These are phyloP conservation scores for Cymbopogon flexuosus DNA, from an alignment of 202 grass and related monocot genomes.

Conservation along the genomic window DNA sequence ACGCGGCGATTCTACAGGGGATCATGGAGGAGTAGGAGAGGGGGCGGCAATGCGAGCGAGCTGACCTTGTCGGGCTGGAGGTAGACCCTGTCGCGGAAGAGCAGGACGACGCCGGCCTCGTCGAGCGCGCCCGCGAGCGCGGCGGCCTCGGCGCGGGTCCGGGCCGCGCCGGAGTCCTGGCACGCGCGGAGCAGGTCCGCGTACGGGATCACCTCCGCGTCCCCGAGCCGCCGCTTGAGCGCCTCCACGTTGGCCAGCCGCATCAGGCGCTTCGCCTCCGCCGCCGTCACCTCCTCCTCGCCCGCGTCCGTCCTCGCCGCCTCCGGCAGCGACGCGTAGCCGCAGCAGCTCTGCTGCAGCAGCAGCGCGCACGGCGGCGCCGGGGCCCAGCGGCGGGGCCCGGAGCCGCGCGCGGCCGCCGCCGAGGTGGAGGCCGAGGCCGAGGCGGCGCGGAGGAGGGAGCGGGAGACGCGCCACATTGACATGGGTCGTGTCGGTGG, in stretches of 20 bases:
- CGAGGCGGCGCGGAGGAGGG: conserved; percentile 30
- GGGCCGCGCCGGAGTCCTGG: conserved; percentile 58
- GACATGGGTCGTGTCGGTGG: conserved; percentile 29
- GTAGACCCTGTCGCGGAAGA: conserved; percentile 92
- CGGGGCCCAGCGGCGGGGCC: neutral
- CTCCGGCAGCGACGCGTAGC: conserved; percentile 24
- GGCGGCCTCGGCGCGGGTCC: conserved; percentile 64
- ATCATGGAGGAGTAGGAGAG: neutral
- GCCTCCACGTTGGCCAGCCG: conserved; percentile 75
- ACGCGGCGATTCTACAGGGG: neutral
- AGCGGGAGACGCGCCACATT: conserved; percentile 54
- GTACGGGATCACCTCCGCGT: conserved; percentile 73
- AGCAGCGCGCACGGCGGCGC: neutral
- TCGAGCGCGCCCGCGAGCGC: conserved; percentile 71
- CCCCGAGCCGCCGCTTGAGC: conserved; percentile 63
- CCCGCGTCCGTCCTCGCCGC: neutral
- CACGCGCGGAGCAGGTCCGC: conserved; percentile 66
- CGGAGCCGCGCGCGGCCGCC: neutral
- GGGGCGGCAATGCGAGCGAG: neutral
- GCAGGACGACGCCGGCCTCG: conserved; percentile 76
- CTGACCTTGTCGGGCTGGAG: conserved; percentile 86
- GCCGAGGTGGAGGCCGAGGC: conserved; percentile 11
- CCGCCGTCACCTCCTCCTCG: conserved; percentile 48
- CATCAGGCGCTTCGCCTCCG: conserved; percentile 75
- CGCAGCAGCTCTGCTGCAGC: neutral